Base-by-base conservation (phyloP, 75 land plant species). In the Cryptomeria japonica region DNA sequence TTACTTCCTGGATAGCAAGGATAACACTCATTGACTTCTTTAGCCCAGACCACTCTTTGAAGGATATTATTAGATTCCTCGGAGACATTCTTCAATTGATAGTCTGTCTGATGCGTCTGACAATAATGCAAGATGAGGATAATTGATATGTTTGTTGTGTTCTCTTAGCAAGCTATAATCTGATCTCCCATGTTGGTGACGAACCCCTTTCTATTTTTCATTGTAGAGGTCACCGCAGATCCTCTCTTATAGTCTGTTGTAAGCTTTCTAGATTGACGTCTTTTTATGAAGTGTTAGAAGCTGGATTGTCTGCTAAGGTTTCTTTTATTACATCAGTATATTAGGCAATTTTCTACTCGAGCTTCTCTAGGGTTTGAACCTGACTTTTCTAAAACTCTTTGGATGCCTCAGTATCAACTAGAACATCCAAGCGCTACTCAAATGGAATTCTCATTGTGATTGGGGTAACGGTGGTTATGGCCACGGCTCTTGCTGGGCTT, bases 361-460 rank as follows among this genome's bases (percentile, higher is more conserved):
- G 3, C 37, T 34, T 79, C 25, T 64, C 11, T 79, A 79, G 22
- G 42, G 39, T 38, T 76, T 38, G 25, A 79, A 10, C 42, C 46
- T 41, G 82, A 79, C 42, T 79, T 39, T 18, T 25, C 46, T 9
- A 46, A 79, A 79, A 38, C 42, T 22, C 39, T 77, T 34, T 79
- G 70, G 39, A 68, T 55, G 46, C 78, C 64, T 85, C 90, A 86
- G 90, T 87, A 14, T 88, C 88, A 16, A 16, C 86, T 36, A 92
- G 83, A 87, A 84, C 41, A 51, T 86, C 95, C n/a, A 84, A 91
- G 31, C 93, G 87, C 68, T 91, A 92, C 75, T 79, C 90, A 47
- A 94, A 92, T 86, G 90, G 92, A 44, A 42, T 94, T 18, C 70
- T 95, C 38, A 95, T 96, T 85, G 93, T 96, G 73, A 95, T 96